Percentiles rank a stretch among this genome's conserved stretches.
Conservation (phyloP, 495 filamentous ascomycete genomes). For the Tetracladium marchalianum region DNA sequence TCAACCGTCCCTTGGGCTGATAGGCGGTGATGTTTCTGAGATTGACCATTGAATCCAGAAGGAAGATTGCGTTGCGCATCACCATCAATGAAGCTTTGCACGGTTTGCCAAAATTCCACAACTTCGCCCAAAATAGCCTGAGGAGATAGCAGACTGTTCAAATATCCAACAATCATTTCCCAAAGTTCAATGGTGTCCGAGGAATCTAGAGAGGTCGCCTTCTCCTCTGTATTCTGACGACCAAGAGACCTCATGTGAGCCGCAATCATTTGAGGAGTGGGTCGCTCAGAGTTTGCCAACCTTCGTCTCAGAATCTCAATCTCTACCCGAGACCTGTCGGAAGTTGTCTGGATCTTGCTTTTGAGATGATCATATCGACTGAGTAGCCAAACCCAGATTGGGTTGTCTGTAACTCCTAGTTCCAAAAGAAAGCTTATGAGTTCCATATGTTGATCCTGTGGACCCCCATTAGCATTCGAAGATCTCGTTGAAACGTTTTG, state of each 20-base stretch:
- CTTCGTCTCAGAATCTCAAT: constrained; percentile 82
- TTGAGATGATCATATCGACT: constrained; percentile 84
- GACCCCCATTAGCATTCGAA: constrained; percentile 30
- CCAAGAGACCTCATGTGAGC: constrained; percentile 62
- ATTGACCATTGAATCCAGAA: constrained; percentile 73
- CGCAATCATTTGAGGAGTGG: constrained; percentile 55
- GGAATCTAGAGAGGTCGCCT: constrained; percentile 53
- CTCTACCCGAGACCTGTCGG: constrained; percentile 76
- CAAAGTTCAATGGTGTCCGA: constrained; percentile 76
- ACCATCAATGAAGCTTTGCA: constrained; percentile 82
- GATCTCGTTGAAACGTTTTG: constrained; percentile 32
- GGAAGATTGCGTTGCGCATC: constrained; percentile 74
- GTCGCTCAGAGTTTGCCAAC: constrained; percentile 61
- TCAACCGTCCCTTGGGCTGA: constrained; percentile 57
- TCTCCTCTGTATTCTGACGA: constrained; percentile 46
- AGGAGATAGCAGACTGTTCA: constrained; percentile 62
- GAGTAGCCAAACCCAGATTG: constrained; percentile 89
- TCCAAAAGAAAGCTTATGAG: constrained; percentile 80
- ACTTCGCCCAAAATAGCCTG: constrained; percentile 81
- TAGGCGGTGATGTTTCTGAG: constrained; percentile 73
- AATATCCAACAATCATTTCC: constrained; percentile 67
- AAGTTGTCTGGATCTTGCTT: constrained; percentile 64
- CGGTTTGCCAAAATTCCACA: constrained; percentile 86
- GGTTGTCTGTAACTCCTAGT: constrained; percentile 88
- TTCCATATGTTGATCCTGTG: constrained; percentile 78